Evolutionary conservation across 345 rosid species (phyloP).

Genomic region (Toxicodendron radicans): DNA sequence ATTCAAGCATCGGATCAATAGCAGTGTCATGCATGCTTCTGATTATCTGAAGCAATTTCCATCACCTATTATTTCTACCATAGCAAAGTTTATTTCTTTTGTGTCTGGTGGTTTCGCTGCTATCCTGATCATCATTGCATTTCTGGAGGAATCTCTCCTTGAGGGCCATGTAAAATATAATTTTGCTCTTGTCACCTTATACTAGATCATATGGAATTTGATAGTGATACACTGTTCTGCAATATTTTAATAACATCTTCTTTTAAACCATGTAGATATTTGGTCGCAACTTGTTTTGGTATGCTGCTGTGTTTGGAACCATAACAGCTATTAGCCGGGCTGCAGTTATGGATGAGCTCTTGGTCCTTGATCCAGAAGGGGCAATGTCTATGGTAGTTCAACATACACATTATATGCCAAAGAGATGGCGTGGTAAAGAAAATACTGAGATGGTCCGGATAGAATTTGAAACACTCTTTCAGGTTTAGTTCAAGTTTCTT

Average conservation of each 20-base stretch:
- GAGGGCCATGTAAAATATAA: constrained; percentile 84
- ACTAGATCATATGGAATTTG: constrained; percentile 6
- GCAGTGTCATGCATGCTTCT: constrained; percentile 82
- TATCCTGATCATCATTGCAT: constrained; percentile 88
- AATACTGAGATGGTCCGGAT: constrained; percentile 69
- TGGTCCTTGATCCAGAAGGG: constrained; percentile 90
- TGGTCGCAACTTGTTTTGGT: constrained; percentile 97
- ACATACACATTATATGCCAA: constrained; percentile 95
- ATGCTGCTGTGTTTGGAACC: constrained; percentile 97
- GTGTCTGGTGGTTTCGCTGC: constrained; percentile 99
- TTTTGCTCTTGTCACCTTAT: constrained; percentile 18
- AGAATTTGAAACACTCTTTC: constrained; percentile 91
- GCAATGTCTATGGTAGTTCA: constrained; percentile 88
- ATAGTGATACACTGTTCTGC: neutral
- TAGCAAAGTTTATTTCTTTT: constrained; percentile 93
- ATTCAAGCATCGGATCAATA: constrained; percentile 93
- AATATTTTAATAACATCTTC: neutral
- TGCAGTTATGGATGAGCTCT: constrained; percentile 78
- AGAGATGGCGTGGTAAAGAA: constrained; percentile 94
- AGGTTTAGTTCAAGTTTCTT: constrained; percentile 46
- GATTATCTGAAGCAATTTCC: constrained; percentile 92
- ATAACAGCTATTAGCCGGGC: constrained; percentile 97
- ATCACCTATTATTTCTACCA: constrained; percentile 79
- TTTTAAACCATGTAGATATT: constrained; percentile 64
- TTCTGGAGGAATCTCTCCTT: constrained; percentile 94